Evolutionary conservation across 2,329 filamentous ascomycete species (phyloP).

Genomic region (Aureobasidium sp.): DNA sequence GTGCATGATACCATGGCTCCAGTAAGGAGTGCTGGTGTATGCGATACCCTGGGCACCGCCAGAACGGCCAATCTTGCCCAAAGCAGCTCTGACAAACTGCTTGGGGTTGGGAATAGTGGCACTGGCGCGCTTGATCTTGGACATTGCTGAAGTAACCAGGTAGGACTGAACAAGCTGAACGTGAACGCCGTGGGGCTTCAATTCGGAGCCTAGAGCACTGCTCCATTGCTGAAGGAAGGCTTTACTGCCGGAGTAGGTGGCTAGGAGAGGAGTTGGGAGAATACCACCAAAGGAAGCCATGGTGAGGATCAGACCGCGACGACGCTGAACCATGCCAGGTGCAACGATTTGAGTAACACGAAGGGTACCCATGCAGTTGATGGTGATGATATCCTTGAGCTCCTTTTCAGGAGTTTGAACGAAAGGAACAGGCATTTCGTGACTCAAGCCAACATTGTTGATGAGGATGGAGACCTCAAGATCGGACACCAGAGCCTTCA

Average conservation of each 20-base stretch:
- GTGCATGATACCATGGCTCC: conserved; percentile 83
- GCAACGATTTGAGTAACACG: conserved; percentile 79
- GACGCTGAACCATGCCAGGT: conserved; percentile 76
- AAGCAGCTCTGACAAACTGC: conserved; percentile 69
- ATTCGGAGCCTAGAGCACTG: conserved; percentile 72
- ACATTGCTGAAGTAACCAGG: conserved; percentile 93
- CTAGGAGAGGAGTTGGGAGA: conserved; percentile 82
- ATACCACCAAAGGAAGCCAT: conserved; percentile 97
- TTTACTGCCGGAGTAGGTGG: conserved; percentile 96
- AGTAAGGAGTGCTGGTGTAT: conserved; percentile 85
- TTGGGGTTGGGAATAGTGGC: conserved; percentile 73
- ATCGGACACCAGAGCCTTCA: conserved; percentile 61
- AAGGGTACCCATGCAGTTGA: conserved; percentile 90
- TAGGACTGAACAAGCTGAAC: conserved; percentile 92
- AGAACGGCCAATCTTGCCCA: conserved; percentile 72
- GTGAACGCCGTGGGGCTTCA: conserved; percentile 71
- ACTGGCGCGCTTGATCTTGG: conserved; percentile 78
- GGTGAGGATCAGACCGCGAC: conserved; percentile 82
- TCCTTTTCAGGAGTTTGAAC: conserved; percentile 70
- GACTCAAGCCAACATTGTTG: conserved; percentile 95
- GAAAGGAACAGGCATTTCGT: conserved; percentile 88
- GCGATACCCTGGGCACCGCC: conserved; percentile 72
- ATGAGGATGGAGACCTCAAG: conserved; percentile 81
- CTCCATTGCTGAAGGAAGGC: conserved; percentile 98
- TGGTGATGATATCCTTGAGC: conserved; percentile 82